Conservation (phyloP, 2,329 filamentous ascomycete species). For the Cladophialophora psammophila region DNA sequence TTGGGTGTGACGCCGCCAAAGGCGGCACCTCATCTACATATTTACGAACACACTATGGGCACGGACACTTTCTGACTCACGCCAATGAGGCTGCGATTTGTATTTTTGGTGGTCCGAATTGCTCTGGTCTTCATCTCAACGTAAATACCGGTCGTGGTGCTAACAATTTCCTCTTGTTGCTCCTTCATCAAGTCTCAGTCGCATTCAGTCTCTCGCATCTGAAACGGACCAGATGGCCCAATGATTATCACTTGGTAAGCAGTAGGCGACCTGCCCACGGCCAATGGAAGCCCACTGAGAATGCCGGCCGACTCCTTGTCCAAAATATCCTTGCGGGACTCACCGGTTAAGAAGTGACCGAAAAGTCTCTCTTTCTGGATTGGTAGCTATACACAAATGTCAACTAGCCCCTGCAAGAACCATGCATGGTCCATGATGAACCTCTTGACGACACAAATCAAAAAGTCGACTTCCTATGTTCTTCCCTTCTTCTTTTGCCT, state of each 20-base stretch:
- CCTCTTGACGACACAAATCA: not conserved
- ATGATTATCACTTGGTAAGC: not conserved
- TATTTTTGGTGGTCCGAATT: too few relatives aligned
- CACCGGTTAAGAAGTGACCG: slow-evolving; percentile 5
- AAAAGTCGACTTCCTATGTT: not conserved
- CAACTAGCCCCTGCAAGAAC: not conserved
- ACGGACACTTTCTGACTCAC: too few relatives aligned
- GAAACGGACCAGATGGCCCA: not conserved
- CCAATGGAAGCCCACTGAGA: not conserved
- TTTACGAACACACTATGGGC: too few relatives aligned
- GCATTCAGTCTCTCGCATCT: not conserved
- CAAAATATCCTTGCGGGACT: not conserved
- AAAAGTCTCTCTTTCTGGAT: slow-evolving; percentile 1
- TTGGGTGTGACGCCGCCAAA: too few relatives aligned
- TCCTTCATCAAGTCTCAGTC: not conserved
- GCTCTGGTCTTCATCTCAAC: too few relatives aligned
- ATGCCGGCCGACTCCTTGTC: not conserved
- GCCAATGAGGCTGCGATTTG: too few relatives aligned
- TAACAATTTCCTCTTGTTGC: not conserved
- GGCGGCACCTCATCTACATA: too few relatives aligned
- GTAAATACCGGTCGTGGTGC: too few relatives aligned
- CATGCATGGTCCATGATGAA: not conserved
- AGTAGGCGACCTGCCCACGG: not conserved
- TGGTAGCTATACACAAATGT: not conserved
- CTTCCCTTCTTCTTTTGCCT: not conserved